A percentile compares a stretch with the other conserved stretches of the same genome.
These are phyloP conservation scores for Podila clonocystis DNA, from an alignment of 192 early-diverging fungal species.

Conservation along the genomic window DNA sequence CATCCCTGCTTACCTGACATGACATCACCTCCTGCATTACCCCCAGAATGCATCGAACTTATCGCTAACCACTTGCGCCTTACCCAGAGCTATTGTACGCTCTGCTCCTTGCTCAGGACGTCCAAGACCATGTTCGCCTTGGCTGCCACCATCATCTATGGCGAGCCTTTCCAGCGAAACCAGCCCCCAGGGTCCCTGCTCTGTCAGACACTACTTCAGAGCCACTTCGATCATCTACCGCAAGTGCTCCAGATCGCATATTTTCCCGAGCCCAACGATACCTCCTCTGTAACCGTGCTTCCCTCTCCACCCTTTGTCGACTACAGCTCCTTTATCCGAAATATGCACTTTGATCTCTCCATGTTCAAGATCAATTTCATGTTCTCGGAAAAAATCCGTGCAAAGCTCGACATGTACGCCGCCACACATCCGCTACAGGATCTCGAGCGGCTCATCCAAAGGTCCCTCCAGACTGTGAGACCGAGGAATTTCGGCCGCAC, in stretches of 20 bases:
- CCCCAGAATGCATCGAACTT: background rate
- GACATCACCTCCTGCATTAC: background rate
- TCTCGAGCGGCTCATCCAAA: background rate
- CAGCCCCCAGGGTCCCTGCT: background rate
- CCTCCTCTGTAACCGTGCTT: background rate
- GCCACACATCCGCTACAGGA: background rate
- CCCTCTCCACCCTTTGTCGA: background rate
- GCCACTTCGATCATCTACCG: background rate
- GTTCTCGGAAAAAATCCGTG: background rate
- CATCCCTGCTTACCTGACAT: background rate
- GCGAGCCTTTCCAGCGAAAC: background rate
- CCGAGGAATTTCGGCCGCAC: too few relatives aligned
- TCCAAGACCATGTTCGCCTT: background rate
- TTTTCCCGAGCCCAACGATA: background rate
- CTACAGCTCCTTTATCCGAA: background rate
- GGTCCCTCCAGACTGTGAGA: too few relatives aligned
- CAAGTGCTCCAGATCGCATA: background rate
- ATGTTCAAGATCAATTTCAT: background rate
- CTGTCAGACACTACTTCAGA: background rate
- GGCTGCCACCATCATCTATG: background rate
- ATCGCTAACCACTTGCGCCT: background rate
- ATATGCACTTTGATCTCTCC: background rate
- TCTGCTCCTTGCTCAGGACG: background rate
- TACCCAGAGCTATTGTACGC: background rate
- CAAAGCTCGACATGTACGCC: background rate